A percentile compares a stretch with the other conserved stretches of the same genome.
These are phyloP conservation scores for Talaromyces funiculosus DNA, from an alignment of 2,329 filamentous ascomycete genomes.

Conservation along the genomic window DNA sequence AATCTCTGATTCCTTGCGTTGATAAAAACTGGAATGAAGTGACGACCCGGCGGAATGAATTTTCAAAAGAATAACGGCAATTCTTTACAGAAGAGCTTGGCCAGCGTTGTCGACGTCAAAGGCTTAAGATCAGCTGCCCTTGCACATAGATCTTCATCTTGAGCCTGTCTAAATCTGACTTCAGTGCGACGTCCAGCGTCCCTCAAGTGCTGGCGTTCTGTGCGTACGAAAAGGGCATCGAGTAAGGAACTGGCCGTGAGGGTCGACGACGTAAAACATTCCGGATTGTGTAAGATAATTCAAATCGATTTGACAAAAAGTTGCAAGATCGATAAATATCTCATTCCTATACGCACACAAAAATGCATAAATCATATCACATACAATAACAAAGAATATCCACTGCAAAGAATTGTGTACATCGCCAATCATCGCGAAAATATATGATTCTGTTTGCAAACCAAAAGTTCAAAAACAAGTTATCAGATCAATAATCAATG, in stretches of 20 bases:
- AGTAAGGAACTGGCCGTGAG: neutral
- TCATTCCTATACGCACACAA: neutral
- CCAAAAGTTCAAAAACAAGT: neutral
- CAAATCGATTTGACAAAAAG: neutral
- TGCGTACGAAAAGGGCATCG: neutral
- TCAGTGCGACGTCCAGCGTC: neutral
- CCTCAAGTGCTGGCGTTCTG: too few relatives aligned
- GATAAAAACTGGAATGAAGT: neutral
- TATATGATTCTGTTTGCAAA: neutral
- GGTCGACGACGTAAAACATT: too few relatives aligned
- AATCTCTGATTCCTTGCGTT: neutral
- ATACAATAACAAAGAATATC: neutral
- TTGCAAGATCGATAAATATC: neutral
- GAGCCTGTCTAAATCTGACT: neutral
- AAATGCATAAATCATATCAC: neutral
- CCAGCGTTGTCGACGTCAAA: neutral
- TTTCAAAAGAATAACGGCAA: neutral
- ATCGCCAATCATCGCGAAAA: neutral
- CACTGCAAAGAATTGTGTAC: neutral
- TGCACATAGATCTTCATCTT: neutral
- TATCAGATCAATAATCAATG: neutral
- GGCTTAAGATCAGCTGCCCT: neutral
- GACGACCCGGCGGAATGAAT: neutral
- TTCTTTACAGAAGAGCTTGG: too few relatives aligned
- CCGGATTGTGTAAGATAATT: neutral